Evolutionary conservation across 768 basidiomycete genomes (phyloP).

Genomic region (Polyporus arcularius): DNA sequence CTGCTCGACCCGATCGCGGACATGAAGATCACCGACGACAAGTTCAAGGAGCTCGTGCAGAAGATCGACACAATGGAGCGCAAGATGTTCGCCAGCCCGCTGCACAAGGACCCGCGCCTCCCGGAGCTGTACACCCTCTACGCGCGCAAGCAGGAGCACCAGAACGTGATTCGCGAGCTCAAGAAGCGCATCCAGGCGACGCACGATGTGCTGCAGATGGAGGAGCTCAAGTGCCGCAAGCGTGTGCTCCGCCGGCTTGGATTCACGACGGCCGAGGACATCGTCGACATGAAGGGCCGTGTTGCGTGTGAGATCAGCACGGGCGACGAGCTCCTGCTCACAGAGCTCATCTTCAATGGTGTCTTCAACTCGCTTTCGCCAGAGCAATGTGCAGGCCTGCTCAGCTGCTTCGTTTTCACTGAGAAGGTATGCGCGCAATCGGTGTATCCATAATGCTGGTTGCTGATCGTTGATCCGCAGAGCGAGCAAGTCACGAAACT

Average conservation of each 20-base stretch:
- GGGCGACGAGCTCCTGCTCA: constrained; percentile 93
- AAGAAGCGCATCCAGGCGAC: constrained; percentile 89
- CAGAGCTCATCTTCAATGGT: constrained; percentile 97
- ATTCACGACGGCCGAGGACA: constrained; percentile 86
- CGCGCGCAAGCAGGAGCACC: constrained; percentile 70
- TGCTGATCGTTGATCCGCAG: constrained; percentile 39
- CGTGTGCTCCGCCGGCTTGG: constrained; percentile 90
- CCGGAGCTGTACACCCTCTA: constrained; percentile 83
- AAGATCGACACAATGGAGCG: constrained; percentile 92
- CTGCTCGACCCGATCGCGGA: constrained; percentile 91
- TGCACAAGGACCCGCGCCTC: constrained; percentile 78
- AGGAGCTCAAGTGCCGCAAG: constrained; percentile 94
- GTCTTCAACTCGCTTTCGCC: constrained; percentile 89
- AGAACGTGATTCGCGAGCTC: constrained; percentile 68
- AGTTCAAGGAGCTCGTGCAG: constrained; percentile 86
- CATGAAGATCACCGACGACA: constrained; percentile 95
- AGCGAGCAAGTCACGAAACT: constrained; percentile 85
- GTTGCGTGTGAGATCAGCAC: constrained; percentile 99
- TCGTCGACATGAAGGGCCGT: constrained; percentile 96
- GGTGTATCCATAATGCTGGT: too few species aligned
- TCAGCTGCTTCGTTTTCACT: constrained; percentile 96
- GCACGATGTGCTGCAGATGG: constrained; percentile 90
- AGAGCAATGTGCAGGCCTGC: constrained; percentile 90
- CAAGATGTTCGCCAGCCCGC: constrained; percentile 75
- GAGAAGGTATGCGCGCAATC: constrained; percentile 70